Base-by-base conservation (phyloP, 108 stramenopile genomes). In the Nitzschia sp. region DNA sequence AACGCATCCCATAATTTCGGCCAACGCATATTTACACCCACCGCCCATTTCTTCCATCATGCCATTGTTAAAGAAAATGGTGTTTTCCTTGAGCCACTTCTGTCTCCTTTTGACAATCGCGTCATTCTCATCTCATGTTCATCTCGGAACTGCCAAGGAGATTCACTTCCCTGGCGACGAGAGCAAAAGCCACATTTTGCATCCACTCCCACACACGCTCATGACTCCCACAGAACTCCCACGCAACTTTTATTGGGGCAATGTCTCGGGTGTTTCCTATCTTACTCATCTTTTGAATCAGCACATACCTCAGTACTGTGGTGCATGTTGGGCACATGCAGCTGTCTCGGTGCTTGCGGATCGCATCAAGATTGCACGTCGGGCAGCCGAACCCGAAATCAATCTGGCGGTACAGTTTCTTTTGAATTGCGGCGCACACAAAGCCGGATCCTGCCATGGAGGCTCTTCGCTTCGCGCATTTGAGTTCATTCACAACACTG, bases 331-430 rank as follows among this genome's bases (percentile, higher is more conserved):
- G 94, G 91, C 91, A 7, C 79, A 96, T 63, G 90, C 92, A 6
- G 83, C 95, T 60, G 74, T 95, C 25, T 81, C 81, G 17, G 57
- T 87, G 21, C 76, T 97, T 14, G 73, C 86, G 10, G 96, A 97
- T 79, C 93, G 96, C 51, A 91, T 97, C 81, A 95, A 94, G 67
- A 97, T 97, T 78, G 91, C 89, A 0, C 77, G 88, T n/a, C 64
- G 80, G n/a, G 89, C 53, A 2, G 39, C 40, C 25, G 81, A 80
- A 10, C 72, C 79, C 46, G 83, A 87, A 61, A 89, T 81, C 69
- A 84, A 84, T 57, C 59, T 81, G 21, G 68, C 71, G 21, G 38
- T 75, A 43, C 95, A 96, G 63, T 90, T 77, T 73, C 59, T 96
- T 9, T 77, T 96, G 55, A 96, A 94, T 78, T 96, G 93, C 59